These are phyloP conservation scores for Solanum chmielewskii DNA, from an alignment of 257 asterid species.

Conservation along the genomic window DNA sequence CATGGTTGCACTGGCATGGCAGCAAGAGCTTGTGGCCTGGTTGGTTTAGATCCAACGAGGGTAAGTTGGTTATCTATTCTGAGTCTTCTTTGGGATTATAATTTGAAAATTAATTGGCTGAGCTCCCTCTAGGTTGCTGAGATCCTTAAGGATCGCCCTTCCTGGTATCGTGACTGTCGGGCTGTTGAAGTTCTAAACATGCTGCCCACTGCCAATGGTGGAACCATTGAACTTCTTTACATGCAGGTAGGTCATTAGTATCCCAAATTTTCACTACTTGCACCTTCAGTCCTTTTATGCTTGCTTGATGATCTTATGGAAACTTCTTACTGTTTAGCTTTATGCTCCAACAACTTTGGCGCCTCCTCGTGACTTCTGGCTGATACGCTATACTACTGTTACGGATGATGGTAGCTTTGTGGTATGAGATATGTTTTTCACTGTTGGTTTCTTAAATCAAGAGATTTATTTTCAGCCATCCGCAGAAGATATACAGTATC, in stretches of 20 bases:
- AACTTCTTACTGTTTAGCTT: constrained; percentile 18
- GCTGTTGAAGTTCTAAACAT: constrained; percentile 74
- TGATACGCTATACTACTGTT: constrained; percentile 68
- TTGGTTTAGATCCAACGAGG: constrained; percentile 87
- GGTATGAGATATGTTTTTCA: constrained; percentile 22
- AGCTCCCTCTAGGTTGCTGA: constrained; percentile 59
- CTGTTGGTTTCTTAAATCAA: neutral
- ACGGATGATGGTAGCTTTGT: constrained; percentile 88
- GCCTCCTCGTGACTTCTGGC: constrained; percentile 91
- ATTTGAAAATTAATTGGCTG: neutral
- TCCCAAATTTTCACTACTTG: neutral
- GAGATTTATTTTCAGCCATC: neutral
- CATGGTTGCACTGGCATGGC: constrained; percentile 99
- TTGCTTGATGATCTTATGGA: neutral
- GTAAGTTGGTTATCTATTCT: constrained; percentile 21
- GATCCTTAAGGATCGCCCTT: constrained; percentile 87
- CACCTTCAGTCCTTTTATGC: neutral
- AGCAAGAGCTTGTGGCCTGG: constrained; percentile 94
- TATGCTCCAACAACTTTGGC: constrained; percentile 91
- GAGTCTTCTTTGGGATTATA: neutral
- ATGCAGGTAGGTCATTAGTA: constrained; percentile 52
- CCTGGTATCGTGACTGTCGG: constrained; percentile 91
- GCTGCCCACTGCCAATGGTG: constrained; percentile 95
- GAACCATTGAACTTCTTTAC: constrained; percentile 85
- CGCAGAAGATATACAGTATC: neutral